Evolutionary conservation across 2,329 filamentous ascomycete genomes (phyloP).

Genomic region (Fusarium austroafricanum): DNA sequence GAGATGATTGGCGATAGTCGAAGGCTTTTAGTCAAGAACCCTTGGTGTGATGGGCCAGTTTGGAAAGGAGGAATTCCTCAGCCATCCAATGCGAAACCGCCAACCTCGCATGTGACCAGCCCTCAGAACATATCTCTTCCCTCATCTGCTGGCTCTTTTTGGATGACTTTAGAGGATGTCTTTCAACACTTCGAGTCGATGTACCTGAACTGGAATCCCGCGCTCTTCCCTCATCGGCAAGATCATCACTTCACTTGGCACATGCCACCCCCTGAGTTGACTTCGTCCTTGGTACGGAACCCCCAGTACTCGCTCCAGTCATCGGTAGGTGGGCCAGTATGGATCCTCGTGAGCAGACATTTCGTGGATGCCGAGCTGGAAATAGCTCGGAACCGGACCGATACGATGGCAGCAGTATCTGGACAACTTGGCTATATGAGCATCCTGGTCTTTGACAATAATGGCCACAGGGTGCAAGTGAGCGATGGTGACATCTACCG

Average conservation of each 20-base stretch:
- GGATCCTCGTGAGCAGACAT: slow-evolving; percentile 88
- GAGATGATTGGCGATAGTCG: slow-evolving; percentile 70
- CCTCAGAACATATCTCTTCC: slow-evolving; percentile 12
- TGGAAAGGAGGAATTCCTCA: slow-evolving; percentile 65
- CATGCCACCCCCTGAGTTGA: slow-evolving; percentile 61
- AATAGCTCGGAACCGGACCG: slow-evolving; percentile 60
- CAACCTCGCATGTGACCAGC: not conserved
- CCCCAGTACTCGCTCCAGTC: slow-evolving; percentile 78
- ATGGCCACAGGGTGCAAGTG: slow-evolving; percentile 78
- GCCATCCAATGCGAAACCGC: not conserved
- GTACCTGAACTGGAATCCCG: slow-evolving; percentile 97
- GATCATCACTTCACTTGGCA: slow-evolving; percentile 93
- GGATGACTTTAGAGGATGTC: slow-evolving; percentile 90
- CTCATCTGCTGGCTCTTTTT: slow-evolving; percentile 78
- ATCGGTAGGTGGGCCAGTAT: slow-evolving; percentile 71
- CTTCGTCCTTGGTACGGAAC: slow-evolving; percentile 71
- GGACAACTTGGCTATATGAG: slow-evolving; percentile 83
- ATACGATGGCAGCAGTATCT: slow-evolving; percentile 58
- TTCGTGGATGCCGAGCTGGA: slow-evolving; percentile 77
- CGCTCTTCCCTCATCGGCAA: slow-evolving; percentile 81
- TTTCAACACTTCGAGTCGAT: slow-evolving; percentile 94
- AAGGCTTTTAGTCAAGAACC: slow-evolving; percentile 89
- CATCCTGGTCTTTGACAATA: slow-evolving; percentile 80
- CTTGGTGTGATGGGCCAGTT: slow-evolving; percentile 86
- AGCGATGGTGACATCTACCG: slow-evolving; percentile 77